Conservation (phyloP, 768 basidiomycete species). For the Lactarius hatsudake region DNA sequence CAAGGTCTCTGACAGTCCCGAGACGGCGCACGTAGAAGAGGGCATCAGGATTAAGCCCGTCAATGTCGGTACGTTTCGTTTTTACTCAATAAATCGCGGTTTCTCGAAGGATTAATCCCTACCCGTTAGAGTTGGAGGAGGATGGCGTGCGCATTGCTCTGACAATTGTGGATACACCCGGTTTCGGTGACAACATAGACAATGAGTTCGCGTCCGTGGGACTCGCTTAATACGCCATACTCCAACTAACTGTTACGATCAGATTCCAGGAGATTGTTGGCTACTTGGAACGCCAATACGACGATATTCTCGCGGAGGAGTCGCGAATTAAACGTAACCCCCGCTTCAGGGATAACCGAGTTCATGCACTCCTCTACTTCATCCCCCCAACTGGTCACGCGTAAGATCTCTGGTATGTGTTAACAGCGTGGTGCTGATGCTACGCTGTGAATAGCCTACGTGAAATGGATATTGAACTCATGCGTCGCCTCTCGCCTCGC, state of each 20-base stretch:
- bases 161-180: slow-evolving; percentile 98
- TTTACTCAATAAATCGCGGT: background rate
- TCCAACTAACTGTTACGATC: slow-evolving; percentile 8
- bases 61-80: slow-evolving; percentile 72
- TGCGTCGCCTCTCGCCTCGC: slow-evolving; percentile 95
- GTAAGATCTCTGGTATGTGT: slow-evolving; percentile 45
- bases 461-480: slow-evolving; percentile 98
- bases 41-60: slow-evolving; percentile 93
- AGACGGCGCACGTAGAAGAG: slow-evolving; percentile 90
- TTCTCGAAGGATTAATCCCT: slow-evolving; percentile 5
- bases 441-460: slow-evolving; percentile 55
- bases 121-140: slow-evolving; percentile 82
- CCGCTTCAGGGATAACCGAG: slow-evolving; percentile 96
- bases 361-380: slow-evolving; percentile 96
- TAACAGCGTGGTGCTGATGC: slow-evolving; percentile 8
- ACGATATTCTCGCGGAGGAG: slow-evolving; percentile 97
- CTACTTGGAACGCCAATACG: slow-evolving; percentile 97
- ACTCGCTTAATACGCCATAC: background rate
- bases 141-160: slow-evolving; percentile 97
- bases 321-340: slow-evolving; percentile 99
- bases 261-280: slow-evolving; percentile 98
- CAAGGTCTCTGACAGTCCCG: slow-evolving; percentile 81
- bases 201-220: slow-evolving; percentile 91
- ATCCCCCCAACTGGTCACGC: slow-evolving; percentile 98
- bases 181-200: slow-evolving; percentile 98